Conservation (phyloP, 2,329 filamentous ascomycete species). For the Aureobasidium lini region DNA sequence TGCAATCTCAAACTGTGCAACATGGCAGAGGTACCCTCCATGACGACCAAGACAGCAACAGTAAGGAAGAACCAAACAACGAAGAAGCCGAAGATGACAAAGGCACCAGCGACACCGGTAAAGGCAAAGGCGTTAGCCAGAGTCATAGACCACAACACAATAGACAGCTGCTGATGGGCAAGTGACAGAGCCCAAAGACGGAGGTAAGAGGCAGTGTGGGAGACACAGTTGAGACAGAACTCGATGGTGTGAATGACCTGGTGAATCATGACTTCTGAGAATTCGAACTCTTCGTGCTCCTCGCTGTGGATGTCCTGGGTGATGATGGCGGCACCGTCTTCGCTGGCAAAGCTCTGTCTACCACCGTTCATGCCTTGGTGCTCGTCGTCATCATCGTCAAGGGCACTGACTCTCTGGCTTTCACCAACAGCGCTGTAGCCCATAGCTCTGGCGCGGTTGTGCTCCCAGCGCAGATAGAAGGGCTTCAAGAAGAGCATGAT, state of each 20-base stretch:
- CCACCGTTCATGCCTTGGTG: slow-evolving; percentile 45
- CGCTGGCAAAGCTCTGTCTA: slow-evolving; percentile 58
- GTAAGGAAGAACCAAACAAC: slow-evolving; percentile 85
- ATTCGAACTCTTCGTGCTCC: slow-evolving; percentile 95
- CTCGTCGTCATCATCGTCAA: slow-evolving; percentile 75
- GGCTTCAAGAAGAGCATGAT: slow-evolving; percentile 91
- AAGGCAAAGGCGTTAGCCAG: slow-evolving; percentile 66
- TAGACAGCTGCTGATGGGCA: slow-evolving; percentile 93
- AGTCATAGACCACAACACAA: slow-evolving; percentile 96
- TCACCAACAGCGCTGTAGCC: slow-evolving; percentile 94
- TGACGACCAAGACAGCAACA: slow-evolving; percentile 73
- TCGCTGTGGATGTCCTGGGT: slow-evolving; percentile 73
- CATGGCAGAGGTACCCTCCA: slow-evolving; percentile 97
- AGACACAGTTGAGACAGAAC: slow-evolving; percentile 98
- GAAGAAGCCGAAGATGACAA: slow-evolving; percentile 77
- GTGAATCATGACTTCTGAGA: slow-evolving; percentile 96
- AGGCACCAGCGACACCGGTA: slow-evolving; percentile 60
- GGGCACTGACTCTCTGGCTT: slow-evolving; percentile 74
- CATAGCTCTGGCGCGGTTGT: slow-evolving; percentile 78
- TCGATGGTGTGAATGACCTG: slow-evolving; percentile 98
- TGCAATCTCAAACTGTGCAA: slow-evolving; percentile 84
- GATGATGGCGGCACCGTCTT: slow-evolving; percentile 82
- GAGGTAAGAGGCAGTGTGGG: slow-evolving; percentile 95
- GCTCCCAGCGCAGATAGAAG: slow-evolving; percentile 86
- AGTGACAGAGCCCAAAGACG: slow-evolving; percentile 97